Evolutionary conservation across 768 basidiomycete genomes (phyloP).

Genomic region (Boletus eberwhitei): DNA sequence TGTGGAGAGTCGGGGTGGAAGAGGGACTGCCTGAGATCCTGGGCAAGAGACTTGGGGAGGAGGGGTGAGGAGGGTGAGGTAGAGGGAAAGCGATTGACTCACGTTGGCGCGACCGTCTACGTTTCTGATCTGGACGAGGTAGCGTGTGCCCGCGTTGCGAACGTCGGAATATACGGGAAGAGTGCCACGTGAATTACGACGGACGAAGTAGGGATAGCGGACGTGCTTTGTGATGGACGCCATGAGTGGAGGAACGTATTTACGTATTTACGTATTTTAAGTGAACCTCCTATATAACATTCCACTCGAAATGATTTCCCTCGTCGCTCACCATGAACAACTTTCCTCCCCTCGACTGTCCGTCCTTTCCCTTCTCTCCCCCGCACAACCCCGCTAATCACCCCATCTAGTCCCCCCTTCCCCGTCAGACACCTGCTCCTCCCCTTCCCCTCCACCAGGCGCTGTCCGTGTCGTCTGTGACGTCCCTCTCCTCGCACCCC

Average conservation of each 20-base stretch:
- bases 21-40: constrained; percentile 51
- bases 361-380: no score
- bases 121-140: constrained; percentile 60
- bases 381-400: no score
- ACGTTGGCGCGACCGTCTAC: constrained; percentile 63
- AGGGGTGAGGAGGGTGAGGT: neutral
- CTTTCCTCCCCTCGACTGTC: no score
- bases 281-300: constrained; percentile 10
- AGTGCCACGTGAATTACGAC: constrained; percentile 61
- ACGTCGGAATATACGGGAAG: constrained; percentile 77
- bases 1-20: constrained; percentile 47
- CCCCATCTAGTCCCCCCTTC: constrained; percentile 46
- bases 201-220: constrained; percentile 52
- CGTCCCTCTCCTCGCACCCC: constrained; percentile 65
- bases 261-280: constrained; percentile 5
- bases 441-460: constrained; percentile 27
- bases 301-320: no score
- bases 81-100: constrained; percentile 19
- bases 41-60: constrained; percentile 59
- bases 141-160: constrained; percentile 58
- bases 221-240: constrained; percentile 16
- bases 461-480: constrained; percentile 55
- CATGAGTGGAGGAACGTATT: neutral
- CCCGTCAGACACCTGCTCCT: constrained; percentile 39
- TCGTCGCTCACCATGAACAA: neutral